Conservation (phyloP, 2,329 filamentous ascomycete genomes). For the Conoideocrella luteorostrata region DNA sequence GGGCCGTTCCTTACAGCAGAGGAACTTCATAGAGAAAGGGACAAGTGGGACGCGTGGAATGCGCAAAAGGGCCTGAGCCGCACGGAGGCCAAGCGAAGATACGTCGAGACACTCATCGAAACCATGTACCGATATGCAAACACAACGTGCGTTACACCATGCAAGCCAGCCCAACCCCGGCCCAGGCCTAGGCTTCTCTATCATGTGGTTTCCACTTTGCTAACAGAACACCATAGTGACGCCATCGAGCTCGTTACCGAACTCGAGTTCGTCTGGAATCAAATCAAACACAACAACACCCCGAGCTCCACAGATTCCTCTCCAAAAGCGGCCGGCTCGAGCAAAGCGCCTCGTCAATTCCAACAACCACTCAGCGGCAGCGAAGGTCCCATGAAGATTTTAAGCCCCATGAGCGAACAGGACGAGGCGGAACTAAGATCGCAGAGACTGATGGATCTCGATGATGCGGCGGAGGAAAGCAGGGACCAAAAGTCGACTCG, state of each 20-base stretch:
- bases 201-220: too few relatives aligned
- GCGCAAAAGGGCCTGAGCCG: conserved; percentile 73
- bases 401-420: conserved; percentile 82
- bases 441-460: conserved; percentile 39
- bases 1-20: conserved; percentile 41
- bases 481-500: conserved; percentile 39
- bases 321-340: conserved; percentile 37
- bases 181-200: too few relatives aligned
- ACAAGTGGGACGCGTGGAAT: conserved; percentile 94
- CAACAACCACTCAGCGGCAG: conserved; percentile 41
- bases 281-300: conserved; percentile 85
- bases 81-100: conserved; percentile 89
- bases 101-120: conserved; percentile 89
- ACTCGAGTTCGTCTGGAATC: conserved; percentile 99
- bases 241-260: conserved; percentile 83
- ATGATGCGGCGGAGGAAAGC: conserved; percentile 37
- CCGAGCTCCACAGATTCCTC: conserved; percentile 56
- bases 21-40: conserved; percentile 52
- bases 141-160: conserved; percentile 54
- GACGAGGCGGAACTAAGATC: conserved; percentile 59
- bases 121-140: conserved; percentile 96
- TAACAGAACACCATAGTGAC: conserved; percentile 43
- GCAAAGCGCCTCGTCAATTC: conserved; percentile 33
- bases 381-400: conserved; percentile 57
- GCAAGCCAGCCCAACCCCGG: neutral